A percentile compares a stretch with the other conserved stretches of the same genome.
Evolutionary conservation across 805 yeast species (phyloP).

Genomic region (Starmerella apis): DNA sequence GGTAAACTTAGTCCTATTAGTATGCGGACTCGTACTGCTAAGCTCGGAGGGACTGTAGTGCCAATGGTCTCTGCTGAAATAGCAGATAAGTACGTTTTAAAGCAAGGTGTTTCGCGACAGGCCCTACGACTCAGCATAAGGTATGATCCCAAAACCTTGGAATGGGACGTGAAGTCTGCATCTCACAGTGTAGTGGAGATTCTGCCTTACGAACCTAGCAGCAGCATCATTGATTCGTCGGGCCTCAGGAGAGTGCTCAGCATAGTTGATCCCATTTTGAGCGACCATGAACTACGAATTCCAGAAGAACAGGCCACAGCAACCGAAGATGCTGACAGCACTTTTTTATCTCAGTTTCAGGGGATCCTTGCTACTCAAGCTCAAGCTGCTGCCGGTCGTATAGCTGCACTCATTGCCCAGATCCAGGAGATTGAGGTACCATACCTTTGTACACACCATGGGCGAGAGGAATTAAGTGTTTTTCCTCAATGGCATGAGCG

Average conservation of each 20-base stretch:
- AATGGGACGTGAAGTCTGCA: constrained; percentile 3
- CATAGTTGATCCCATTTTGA: constrained; percentile 10
- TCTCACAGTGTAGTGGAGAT: constrained; percentile 1
- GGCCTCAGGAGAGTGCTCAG: neutral
- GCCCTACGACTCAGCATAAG: constrained; percentile 12
- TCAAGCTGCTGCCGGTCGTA: constrained; percentile 18
- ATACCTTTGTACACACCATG: constrained; percentile 6
- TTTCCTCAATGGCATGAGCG: constrained; percentile 17
- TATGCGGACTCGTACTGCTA: constrained; percentile 7
- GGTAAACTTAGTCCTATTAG: neutral
- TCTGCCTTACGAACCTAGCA: constrained; percentile 2
- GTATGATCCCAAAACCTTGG: neutral
- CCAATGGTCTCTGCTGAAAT: neutral
- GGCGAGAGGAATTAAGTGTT: constrained; percentile 8
- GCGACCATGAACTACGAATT: constrained; percentile 18
- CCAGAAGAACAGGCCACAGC: neutral
- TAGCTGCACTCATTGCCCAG: constrained; percentile 11
- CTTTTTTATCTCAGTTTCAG: neutral
- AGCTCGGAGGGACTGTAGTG: neutral
- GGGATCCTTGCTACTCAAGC: constrained; percentile 7
- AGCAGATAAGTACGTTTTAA: neutral
- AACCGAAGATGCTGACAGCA: neutral
- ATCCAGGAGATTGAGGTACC: constrained; percentile 8
- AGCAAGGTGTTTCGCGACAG: constrained; percentile 3
- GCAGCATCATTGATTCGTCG: neutral